Base-by-base conservation (phyloP, 192 early-diverging fungal species). In the Backusella australiensis region DNA sequence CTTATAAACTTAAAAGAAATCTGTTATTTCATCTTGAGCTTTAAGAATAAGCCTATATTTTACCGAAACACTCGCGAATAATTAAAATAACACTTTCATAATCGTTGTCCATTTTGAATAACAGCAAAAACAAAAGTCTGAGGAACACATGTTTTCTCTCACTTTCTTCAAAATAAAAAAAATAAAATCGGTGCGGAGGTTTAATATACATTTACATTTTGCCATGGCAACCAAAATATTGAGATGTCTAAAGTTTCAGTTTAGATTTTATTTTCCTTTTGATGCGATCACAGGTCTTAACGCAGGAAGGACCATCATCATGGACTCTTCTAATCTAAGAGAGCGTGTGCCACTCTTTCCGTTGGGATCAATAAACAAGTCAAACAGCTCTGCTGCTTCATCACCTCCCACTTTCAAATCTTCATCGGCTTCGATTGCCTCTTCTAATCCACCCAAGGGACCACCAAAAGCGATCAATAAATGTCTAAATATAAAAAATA, bases 41-140 rank as follows among this genome's bases (percentile, higher is more conserved):
- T 42, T 41, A 19, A 53, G 15, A 34, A 17, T 35, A 15, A 9
- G 21, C 17, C 17, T 32, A n/a, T 15, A 17, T 39, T 39, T 74
- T 85, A 89, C 89, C 89, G 76, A 89, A 89, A 85, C 90, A 92
- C 80, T 96, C 95, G 39, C 89, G 82, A 71, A 96, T 87, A 26
- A 96, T 90, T 14, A 94, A 83, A 34, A 96, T 82, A 8, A 96
- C 94, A 23, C 86, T 86, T 81, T 96, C 93, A 76, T 92, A 95
- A 26, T 88, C 89, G 35, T 92, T 86, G 67, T 89, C 85, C 76
- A 86, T 87, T 63, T 63, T 63, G 23, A 63, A 29, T 63, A 63
- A 29, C 21, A 49, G 19, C 46, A 63, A 63, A 63, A 29, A 63
- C 7, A 63, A 63, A 63, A 63, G 23, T 9, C 2, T 63, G 11